Evolutionary conservation across 768 basidiomycete species (phyloP).

Genomic region (Auriscalpium orientale): DNA sequence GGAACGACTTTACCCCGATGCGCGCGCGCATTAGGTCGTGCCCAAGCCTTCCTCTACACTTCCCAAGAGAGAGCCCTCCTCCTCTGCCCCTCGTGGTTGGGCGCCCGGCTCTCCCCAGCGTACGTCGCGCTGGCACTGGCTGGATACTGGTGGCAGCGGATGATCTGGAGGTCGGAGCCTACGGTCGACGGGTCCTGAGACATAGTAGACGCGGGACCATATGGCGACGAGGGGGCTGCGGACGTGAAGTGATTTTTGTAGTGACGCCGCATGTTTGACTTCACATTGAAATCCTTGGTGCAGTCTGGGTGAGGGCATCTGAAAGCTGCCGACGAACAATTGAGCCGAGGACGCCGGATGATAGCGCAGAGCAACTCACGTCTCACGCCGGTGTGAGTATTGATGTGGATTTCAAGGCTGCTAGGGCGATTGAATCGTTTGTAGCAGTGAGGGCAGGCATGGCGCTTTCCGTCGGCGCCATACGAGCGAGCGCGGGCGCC

Average conservation of each 20-base stretch:
- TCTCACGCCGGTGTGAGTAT: slow-evolving; percentile 62
- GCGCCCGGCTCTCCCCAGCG: neutral
- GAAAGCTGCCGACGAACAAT: slow-evolving; percentile 42
- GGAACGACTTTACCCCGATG: neutral
- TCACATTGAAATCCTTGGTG: slow-evolving; percentile 74
- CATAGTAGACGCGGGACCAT: neutral
- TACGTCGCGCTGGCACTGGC: neutral
- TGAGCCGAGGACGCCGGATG: slow-evolving; percentile 1
- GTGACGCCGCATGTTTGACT: slow-evolving; percentile 80
- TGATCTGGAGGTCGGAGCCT: slow-evolving; percentile 11
- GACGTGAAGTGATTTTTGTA: slow-evolving; percentile 51
- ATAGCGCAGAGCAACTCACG: slow-evolving; percentile 34
- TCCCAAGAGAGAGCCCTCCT: neutral
- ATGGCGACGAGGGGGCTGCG: slow-evolving; percentile 2
- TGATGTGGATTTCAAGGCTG: slow-evolving; percentile 57
- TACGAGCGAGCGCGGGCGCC: slow-evolving; percentile 4
- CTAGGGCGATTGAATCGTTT: slow-evolving; percentile 67
- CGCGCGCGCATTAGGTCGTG: neutral
- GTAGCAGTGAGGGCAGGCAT: slow-evolving; percentile 38
- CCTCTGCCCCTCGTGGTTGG: neutral
- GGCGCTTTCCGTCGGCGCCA: slow-evolving; percentile 19
- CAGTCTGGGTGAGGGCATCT: slow-evolving; percentile 69
- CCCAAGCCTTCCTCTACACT: neutral
- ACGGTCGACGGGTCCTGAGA: neutral
- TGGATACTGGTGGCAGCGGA: slow-evolving; percentile 12